Evolutionary conservation across 2,329 filamentous ascomycete species (phyloP).

Genomic region (Zalaria sp.): DNA sequence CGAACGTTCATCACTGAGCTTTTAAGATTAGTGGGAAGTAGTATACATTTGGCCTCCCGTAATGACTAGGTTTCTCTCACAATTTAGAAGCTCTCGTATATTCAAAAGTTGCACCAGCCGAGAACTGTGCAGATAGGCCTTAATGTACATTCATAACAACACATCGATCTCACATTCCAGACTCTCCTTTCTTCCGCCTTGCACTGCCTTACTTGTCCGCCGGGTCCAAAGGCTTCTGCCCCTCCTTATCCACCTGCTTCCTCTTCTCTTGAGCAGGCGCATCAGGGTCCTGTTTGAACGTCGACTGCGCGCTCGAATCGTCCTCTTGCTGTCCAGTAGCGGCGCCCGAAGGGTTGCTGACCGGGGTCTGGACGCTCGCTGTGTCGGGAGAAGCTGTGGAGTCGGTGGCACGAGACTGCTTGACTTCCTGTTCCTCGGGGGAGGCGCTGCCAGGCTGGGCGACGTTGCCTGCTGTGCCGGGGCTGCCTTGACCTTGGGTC

Average conservation of each 20-base stretch:
- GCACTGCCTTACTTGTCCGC: slow-evolving; percentile 7
- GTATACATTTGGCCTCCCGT: no score
- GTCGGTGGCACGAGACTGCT: slow-evolving; percentile 4
- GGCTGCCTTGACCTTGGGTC: slow-evolving; percentile 3
- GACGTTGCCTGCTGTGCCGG: slow-evolving; percentile 5
- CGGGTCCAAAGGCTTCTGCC: slow-evolving; percentile 10
- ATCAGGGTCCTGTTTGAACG: slow-evolving; percentile 9
- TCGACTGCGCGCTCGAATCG: slow-evolving; percentile 16
- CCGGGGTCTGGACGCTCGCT: slow-evolving; percentile 3
- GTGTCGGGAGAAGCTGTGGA: slow-evolving; percentile 2
- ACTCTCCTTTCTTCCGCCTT: no score
- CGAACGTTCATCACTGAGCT: no score
- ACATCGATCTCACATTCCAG: no score
- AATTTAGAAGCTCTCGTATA: no score
- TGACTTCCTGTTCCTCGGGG: slow-evolving; percentile 2
- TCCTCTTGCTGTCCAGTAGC: slow-evolving; percentile 17
- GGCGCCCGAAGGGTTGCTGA: slow-evolving; percentile 2
- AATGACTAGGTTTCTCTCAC: no score
- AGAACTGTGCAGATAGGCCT: no score
- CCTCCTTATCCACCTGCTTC: slow-evolving; percentile 9
- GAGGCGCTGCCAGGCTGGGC: slow-evolving; percentile 3
- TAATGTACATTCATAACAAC: no score
- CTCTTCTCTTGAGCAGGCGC: slow-evolving; percentile 10
- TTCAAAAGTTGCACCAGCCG: no score
- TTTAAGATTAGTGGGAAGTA: no score